Evolutionary conservation across 2,329 filamentous ascomycete species (phyloP).

Genomic region (Colletotrichum salicis): DNA sequence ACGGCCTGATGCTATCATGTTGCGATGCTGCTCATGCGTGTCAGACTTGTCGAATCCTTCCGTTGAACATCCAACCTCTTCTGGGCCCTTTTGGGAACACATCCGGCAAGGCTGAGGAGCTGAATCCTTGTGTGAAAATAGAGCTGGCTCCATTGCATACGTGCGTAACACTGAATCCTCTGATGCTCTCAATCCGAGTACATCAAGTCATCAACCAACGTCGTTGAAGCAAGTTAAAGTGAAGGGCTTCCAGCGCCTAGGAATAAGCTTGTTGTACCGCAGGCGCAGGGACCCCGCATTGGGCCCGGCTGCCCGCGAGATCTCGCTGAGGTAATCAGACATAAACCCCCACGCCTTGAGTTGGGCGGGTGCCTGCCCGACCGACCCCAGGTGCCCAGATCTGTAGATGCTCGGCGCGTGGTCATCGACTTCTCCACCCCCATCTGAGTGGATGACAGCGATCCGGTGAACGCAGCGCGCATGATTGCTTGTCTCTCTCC

Average conservation of each 20-base stretch:
- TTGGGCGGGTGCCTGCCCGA: background rate
- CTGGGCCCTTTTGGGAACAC: background rate
- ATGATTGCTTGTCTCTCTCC: slow-evolving; percentile 29
- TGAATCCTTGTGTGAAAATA: background rate
- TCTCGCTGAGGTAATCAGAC: slow-evolving; percentile 23
- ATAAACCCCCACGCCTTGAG: slow-evolving; percentile 10
- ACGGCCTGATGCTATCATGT: background rate
- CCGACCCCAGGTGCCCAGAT: slow-evolving; percentile 25
- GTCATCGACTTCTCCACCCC: slow-evolving; percentile 21
- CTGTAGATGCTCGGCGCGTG: slow-evolving; percentile 17
- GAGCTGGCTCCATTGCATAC: background rate
- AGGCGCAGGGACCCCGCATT: background rate
- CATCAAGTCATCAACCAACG: background rate
- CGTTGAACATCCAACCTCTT: background rate
- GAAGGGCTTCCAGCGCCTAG: background rate
- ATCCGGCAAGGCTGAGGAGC: background rate
- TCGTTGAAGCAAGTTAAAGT: background rate
- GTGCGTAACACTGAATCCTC: background rate
- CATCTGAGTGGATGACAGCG: slow-evolving; percentile 29
- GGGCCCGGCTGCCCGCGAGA: background rate
- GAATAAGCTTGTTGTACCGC: background rate
- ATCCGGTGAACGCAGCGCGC: slow-evolving; percentile 31
- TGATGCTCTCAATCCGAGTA: too few species aligned
- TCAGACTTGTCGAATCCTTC: background rate
- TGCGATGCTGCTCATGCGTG: background rate